These are phyloP conservation scores for Cornus kousa DNA, from an alignment of 148 eudicot species.

Conservation along the genomic window DNA sequence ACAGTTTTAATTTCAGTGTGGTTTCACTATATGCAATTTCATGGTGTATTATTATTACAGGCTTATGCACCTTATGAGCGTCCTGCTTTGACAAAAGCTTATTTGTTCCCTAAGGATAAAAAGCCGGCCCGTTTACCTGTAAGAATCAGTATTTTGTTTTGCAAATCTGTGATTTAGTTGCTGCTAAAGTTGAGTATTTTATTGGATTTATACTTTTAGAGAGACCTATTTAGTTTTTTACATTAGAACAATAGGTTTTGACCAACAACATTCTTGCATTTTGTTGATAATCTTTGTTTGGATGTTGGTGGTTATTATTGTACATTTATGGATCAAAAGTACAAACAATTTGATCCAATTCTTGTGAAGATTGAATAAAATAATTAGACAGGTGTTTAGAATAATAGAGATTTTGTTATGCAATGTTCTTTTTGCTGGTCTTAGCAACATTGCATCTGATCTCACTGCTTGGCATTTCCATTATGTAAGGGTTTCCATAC, in stretches of 20 bases:
- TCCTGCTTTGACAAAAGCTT: constrained; percentile 92
- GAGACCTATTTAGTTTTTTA: background rate
- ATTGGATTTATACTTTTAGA: background rate
- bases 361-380: background rate
- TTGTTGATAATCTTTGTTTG: background rate
- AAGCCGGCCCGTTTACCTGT: constrained; percentile 98
- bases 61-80: constrained; percentile 95
- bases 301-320: background rate
- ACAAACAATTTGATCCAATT: background rate
- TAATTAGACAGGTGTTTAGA: background rate
- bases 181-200: too few species aligned
- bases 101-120: constrained; percentile 85
- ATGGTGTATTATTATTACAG: constrained; percentile 34
- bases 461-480: constrained; percentile 2
- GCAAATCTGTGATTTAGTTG: background rate
- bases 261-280: background rate
- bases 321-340: background rate
- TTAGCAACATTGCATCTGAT: background rate
- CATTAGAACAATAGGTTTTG: background rate
- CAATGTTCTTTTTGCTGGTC: background rate
- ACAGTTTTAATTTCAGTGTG: too few species aligned
- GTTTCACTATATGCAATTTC: background rate
- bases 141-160: constrained; percentile 21
- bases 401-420: background rate
- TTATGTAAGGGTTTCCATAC: constrained; percentile 87